Evolutionary conservation across 768 basidiomycete species (phyloP), one percentile per base, ranked within the genome.

Genomic region (Boletus pseudopeckii): DNA sequence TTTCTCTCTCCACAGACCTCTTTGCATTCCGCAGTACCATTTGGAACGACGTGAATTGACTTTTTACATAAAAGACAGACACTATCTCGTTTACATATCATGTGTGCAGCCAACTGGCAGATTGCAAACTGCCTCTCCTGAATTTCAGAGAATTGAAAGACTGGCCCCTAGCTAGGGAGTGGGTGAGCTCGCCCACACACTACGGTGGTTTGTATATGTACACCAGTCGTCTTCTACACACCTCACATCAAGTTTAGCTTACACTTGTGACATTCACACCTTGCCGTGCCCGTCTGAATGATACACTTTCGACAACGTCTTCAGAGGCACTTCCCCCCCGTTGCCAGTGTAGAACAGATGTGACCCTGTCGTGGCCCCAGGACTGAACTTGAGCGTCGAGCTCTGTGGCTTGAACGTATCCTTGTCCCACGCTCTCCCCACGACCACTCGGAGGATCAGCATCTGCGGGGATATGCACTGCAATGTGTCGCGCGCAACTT

Each of bases 11-110:
- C 15, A 9, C 2, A 15, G 24, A 2, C 8, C 22, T 74, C 17
- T 76, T 77, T 43, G 69, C 73, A 0, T 30, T 75, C 42, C 77
- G 79, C 0, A 73, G 71, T 26, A 75, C 7, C 18, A 37, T 81
- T 2, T 71, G 66, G 15, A 78, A 77, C 0, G 69, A 72, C 0
- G 72, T 76, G 0, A 68, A 66, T 7, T 74, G 34, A 49, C 5
- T 1, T 5, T 15, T 14, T 33, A 8, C 28, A 28, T 28, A 8
- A 10, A 33, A 8, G n/a, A 32, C 9, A 20, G 5, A 14, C 14
- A 18, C 9, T 22, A 2, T 18, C 2, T 20, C 7, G 13, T 45
- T 14, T 44, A 30, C 43, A 30, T 28, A 18, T 33, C 15, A 26
- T 24, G 15, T 9, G 9, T 15, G 9, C 15, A 26, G 7, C 24